These are phyloP conservation scores for Tolypocladium album DNA, from an alignment of 2,329 filamentous ascomycete genomes.

Conservation along the genomic window DNA sequence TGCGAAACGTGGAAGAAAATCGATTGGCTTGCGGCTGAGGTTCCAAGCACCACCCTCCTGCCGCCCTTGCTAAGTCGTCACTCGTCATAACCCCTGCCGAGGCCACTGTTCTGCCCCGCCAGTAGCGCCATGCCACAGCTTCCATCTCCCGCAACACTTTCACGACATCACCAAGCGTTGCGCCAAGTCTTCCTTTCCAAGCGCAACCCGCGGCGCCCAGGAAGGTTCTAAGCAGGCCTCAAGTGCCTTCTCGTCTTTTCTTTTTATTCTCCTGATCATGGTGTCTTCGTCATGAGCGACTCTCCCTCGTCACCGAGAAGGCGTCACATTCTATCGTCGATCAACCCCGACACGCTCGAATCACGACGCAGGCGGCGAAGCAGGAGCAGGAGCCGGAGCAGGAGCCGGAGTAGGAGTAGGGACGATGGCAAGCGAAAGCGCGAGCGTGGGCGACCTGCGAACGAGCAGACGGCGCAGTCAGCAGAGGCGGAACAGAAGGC, in stretches of 20 bases:
- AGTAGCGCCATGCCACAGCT: neutral
- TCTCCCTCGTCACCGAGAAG: conserved; percentile 24
- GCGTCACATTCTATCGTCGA: conserved; percentile 38
- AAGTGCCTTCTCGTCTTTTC: neutral
- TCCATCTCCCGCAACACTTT: neutral
- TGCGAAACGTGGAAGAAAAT: neutral
- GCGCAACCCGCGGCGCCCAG: neutral
- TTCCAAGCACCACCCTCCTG: neutral
- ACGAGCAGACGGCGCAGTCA: neutral
- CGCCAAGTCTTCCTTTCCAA: neutral
- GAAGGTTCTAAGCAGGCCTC: neutral
- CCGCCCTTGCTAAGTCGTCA: neutral
- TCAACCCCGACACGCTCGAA: conserved; percentile 24
- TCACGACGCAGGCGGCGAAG: neutral
- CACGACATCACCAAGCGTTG: neutral
- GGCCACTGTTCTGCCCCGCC: neutral
- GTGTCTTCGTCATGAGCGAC: conserved; percentile 20
- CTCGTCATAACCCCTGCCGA: neutral
- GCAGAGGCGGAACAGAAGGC: neutral
- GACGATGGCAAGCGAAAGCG: neutral
- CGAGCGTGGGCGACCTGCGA: neutral
- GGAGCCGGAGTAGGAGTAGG: conserved; percentile 2
- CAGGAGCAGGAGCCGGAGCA: neutral
- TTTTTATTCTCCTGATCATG: conserved; percentile 5
- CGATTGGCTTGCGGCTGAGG: neutral